Evolutionary conservation across 2,329 filamentous ascomycete genomes (phyloP), one percentile per base, ranked within the genome.

Genomic region (Ustulina deusta): DNA sequence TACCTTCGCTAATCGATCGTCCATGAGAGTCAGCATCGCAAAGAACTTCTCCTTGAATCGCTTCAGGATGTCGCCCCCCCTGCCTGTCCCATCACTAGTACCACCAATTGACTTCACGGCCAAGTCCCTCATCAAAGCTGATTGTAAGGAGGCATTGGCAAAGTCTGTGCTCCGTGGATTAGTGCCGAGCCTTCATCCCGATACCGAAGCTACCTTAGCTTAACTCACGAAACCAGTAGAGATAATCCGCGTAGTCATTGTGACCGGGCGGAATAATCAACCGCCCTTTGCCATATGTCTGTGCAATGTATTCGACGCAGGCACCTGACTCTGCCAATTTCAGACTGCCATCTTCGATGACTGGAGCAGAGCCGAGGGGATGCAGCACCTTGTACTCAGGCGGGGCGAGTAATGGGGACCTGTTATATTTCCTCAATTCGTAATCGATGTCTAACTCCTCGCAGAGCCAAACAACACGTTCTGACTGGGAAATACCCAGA

Each of bases 1-100:
- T 40, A 81, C 84, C 0, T 77, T 68, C 2, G 70, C 71, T 2
- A 92, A 74, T 11, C 85, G 79, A 2, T 83, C 76, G 44, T 91
- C 82, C 29, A 89, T 59, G 25, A 81, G 71, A n/a, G 64, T 49
- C 38, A 91, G 68, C 0, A 79, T 76, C n/a, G 69, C 74, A 3
- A 76, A 63, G 1, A 85, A 72, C 13, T 80, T 80, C 6, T 73
- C 76, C 6, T 73, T 71, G 10, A 78, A 74, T 22, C 79, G 74
- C 11, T 77, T 71, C 10, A 78, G 68, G 0, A 76, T 65, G 0
- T 74, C 71, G 44, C 81, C 78, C 15, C 79, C 76, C 1, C 64
- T 54, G 22, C 40, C 59, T 48, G 68, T 48, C n/a, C 72, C 79
- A 46, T 54, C 25, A 10, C 32, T 7, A 15, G 13, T 38, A 15